Conservation (phyloP, 768 basidiomycete species). For the Strobilomyces echinocephalus region DNA sequence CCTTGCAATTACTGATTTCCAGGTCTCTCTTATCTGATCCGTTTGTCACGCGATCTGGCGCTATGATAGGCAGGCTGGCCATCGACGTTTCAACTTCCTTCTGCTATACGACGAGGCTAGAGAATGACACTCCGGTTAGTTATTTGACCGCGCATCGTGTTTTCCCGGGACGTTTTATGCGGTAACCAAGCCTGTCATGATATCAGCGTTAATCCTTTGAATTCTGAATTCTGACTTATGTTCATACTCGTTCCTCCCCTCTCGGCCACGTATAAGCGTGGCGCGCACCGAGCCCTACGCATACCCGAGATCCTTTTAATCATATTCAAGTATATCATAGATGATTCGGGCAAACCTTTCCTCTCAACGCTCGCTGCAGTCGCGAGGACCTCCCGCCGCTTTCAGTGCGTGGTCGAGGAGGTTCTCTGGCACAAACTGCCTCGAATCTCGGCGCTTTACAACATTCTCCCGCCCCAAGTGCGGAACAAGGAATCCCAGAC, state of each 20-base stretch:
- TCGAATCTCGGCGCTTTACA: constrained; percentile 9
- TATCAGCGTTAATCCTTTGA: background rate
- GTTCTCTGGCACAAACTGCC: constrained; percentile 21
- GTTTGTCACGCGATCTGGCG: too few species aligned
- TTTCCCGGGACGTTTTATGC: background rate
- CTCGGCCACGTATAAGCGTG: background rate
- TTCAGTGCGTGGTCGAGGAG: constrained; percentile 17
- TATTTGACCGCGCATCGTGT: background rate
- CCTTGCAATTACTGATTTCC: too few species aligned
- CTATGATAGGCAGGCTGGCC: background rate
- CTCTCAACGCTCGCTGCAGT: constrained; percentile 20
- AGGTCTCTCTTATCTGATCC: too few species aligned
- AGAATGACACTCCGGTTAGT: background rate
- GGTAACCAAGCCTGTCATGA: constrained; percentile 1
- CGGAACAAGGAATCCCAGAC: constrained; percentile 4
- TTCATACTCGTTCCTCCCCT: constrained; percentile 7
- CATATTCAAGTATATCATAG: constrained; percentile 17
- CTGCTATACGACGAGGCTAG: background rate
- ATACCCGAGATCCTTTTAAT: constrained; percentile 22
- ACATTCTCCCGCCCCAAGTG: constrained; percentile 17
- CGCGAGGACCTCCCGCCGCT: constrained; percentile 25
- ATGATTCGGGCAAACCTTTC: constrained; percentile 12
- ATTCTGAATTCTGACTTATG: background rate
- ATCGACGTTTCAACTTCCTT: background rate
- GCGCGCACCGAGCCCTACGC: constrained; percentile 15